Conservation (phyloP, 78 protist genomes). For the Polysphondylium violaceum region DNA sequence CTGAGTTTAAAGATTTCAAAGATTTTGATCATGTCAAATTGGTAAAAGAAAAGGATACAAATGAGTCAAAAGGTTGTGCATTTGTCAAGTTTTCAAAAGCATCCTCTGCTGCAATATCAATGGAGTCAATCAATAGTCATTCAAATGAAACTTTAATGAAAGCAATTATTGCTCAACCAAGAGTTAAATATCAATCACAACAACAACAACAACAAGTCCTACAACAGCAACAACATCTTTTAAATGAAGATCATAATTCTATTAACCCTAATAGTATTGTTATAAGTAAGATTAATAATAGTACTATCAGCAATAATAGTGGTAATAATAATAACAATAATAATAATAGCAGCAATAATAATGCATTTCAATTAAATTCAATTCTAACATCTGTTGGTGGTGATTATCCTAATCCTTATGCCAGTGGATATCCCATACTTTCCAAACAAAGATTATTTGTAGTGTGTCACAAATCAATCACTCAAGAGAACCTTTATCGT, state of each 20-base stretch:
- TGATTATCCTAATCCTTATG: constrained; percentile 33
- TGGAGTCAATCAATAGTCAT: constrained; percentile 68
- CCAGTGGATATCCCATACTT: neutral
- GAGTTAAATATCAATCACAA: constrained; percentile 19
- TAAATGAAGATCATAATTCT: neutral
- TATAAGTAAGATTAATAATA: neutral
- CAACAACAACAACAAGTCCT: neutral
- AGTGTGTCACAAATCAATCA: constrained; percentile 60
- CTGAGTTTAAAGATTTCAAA: constrained; percentile 45
- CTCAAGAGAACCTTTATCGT: constrained; percentile 57
- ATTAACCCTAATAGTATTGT: neutral
- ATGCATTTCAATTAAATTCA: neutral
- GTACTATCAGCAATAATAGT: no score
- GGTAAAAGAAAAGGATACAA: constrained; percentile 46
- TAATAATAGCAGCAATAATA: no score
- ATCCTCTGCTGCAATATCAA: constrained; percentile 64
- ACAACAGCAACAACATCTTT: neutral
- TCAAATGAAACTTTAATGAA: constrained; percentile 25
- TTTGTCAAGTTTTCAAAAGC: constrained; percentile 68
- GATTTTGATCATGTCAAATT: constrained; percentile 58
- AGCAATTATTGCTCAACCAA: constrained; percentile 72
- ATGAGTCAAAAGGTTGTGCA: constrained; percentile 78
- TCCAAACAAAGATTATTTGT: constrained; percentile 70
- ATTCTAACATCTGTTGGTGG: neutral
- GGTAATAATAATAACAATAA: no score